Conservation (phyloP, 2,329 filamentous ascomycete genomes). For the Colletotrichum cordylinicola region DNA sequence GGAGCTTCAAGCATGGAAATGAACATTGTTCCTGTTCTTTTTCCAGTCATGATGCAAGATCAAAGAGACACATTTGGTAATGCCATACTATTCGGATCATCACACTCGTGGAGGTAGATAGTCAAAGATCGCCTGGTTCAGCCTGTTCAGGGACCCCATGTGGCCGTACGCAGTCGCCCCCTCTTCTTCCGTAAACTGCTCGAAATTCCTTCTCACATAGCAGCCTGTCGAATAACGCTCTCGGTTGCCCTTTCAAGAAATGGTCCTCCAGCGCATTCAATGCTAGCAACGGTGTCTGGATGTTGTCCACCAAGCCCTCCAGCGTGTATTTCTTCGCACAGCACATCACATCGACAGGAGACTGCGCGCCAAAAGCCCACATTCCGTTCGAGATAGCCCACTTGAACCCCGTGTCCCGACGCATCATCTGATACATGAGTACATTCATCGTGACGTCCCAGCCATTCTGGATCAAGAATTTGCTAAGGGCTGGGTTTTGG, state of each 20-base stretch:
- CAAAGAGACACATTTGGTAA: fast-evolving
- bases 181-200: neutral
- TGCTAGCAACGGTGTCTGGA: neutral
- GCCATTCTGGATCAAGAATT: neutral
- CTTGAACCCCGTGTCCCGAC: neutral
- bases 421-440: neutral
- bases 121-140: neutral
- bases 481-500: neutral
- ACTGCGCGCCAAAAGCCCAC: neutral
- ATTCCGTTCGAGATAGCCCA: neutral
- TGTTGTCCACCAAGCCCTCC: neutral
- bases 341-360: neutral
- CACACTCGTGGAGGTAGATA: neutral
- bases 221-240: neutral
- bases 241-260: neutral
- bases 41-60: neutral
- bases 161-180: neutral
- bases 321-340: neutral
- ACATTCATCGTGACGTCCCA: neutral
- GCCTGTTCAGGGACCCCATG: neutral
- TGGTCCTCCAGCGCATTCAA: neutral
- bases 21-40: no score
- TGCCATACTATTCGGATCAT: fast-evolving
- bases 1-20: no score
- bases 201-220: fast-evolving